Conservation (phyloP, 2,329 filamentous ascomycete genomes). For the Botryotinia convoluta region DNA sequence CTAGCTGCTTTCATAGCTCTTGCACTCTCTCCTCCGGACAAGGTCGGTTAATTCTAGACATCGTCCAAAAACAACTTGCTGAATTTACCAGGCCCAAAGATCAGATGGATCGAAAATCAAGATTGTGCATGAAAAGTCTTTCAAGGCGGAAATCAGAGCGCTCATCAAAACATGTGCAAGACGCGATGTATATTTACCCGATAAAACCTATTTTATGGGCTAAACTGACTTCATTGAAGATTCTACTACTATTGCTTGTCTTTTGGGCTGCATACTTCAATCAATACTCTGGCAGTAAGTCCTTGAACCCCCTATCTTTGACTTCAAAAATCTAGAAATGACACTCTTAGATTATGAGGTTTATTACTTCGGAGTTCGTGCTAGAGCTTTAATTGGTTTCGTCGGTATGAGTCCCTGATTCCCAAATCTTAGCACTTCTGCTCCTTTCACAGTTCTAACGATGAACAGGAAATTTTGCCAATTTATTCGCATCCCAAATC, state of each 20-base stretch:
- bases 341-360: background rate
- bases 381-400: background rate
- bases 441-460: background rate
- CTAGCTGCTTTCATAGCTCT: slow-evolving; percentile 45
- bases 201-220: too few species aligned
- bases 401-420: background rate
- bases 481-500: background rate
- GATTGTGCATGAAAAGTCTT: background rate
- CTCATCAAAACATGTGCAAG: slow-evolving; percentile 2
- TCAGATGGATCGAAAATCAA: slow-evolving; percentile 5
- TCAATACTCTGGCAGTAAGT: slow-evolving; percentile 6
- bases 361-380: slow-evolving; percentile 10
- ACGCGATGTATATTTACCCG: background rate
- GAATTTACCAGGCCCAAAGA: background rate
- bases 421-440: background rate
- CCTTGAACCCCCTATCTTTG: background rate
- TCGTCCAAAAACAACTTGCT: fast-evolving
- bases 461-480: background rate
- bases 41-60: slow-evolving; percentile 34
- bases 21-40: slow-evolving; percentile 45
- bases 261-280: slow-evolving; percentile 10
- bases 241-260: background rate
- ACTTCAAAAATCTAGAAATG: background rate
- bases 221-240: background rate
- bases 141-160: background rate